Conservation (phyloP, 2,329 filamentous ascomycete genomes). For the Aspergillus sp. region DNA sequence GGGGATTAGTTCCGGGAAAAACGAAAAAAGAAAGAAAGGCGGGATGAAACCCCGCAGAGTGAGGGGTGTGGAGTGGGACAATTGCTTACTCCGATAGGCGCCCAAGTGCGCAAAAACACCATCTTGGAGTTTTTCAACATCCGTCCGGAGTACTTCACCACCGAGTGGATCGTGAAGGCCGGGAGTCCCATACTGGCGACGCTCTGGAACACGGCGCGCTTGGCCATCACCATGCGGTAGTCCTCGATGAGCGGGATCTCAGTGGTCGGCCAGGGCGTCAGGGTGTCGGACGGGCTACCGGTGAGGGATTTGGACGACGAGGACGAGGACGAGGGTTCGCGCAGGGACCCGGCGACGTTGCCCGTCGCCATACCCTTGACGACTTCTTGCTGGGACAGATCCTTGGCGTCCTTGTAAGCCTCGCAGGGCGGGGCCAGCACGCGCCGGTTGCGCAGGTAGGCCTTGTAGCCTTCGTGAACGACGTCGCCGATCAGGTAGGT, state of each 20-base stretch:
- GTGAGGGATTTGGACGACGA: conserved; percentile 6
- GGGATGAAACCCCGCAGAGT: not conserved
- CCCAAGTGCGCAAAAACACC: conserved; percentile 74
- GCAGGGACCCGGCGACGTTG: conserved; percentile 24
- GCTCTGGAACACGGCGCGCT: conserved; percentile 86
- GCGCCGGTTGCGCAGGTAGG: conserved; percentile 82
- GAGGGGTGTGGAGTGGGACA: not conserved
- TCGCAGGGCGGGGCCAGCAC: conserved; percentile 67
- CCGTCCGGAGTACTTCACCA: conserved; percentile 83
- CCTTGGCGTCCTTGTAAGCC: conserved; percentile 40
- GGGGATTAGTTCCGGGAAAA: conserved; percentile 13
- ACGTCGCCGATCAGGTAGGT: conserved; percentile 89
- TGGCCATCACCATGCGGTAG: conserved; percentile 85
- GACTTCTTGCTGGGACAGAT: conserved; percentile 31
- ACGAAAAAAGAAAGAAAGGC: not conserved
- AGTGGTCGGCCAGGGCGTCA: conserved; percentile 42
- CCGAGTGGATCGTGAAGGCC: conserved; percentile 88
- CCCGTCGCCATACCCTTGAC: conserved; percentile 38
- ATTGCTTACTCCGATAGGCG: conserved; percentile 77
- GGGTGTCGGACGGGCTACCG: conserved; percentile 20
- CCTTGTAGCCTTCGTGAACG: conserved; percentile 89
- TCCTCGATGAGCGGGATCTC: conserved; percentile 76
- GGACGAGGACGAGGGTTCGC: not conserved
- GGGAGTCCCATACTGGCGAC: conserved; percentile 92
- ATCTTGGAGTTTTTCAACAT: conserved; percentile 85